Evolutionary conservation across 192 early-diverging fungal species (phyloP), one percentile per base, ranked within the genome.

Genomic region (Gryganskiella cystojenkinii): DNA sequence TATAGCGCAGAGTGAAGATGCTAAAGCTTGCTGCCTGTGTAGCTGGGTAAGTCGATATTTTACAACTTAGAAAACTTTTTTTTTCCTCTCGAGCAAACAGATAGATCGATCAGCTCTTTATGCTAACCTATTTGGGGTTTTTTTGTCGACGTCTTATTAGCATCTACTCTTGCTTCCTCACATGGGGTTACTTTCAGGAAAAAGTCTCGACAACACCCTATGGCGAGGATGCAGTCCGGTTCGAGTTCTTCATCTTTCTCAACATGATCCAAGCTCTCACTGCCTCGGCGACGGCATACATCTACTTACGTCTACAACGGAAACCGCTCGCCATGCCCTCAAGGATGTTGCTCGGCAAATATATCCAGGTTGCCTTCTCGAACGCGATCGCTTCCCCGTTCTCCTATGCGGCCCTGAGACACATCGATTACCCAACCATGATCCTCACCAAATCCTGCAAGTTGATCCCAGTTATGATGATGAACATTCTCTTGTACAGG

Each of bases 341-440:
- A 62, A 71, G 81, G 42, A 59, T 61, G 46, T 63, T 93, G 3
- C 61, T 88, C 6, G 69, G 83, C 20, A 87, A 91, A 62, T 96
- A 95, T 65, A 79, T 92, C 40, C 92, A 92, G 64, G 88, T 96
- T 30, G 87, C 96, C 14, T 65, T 97, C 34, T 81, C 93, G 51
- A 89, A 85, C 67, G 92, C 92, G 13, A 79, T 88, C 17, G 95
- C 91, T 9, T 93, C 95, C 6, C 95, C 92, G 9, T 98, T 99
- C 71, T 96, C 96, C 11, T 99, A 98, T 82, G 93, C 92, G 34
- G 87, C 96, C 33, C 84, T 99, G 47, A 89, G 88, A 47, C 93
- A 98, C 76, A 94, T 99, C 72, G 96, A 99, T 80, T 99, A 98
- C 80, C 96, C 96, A 25, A 98, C 98, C 17, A 89, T 98, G 89